phyloP scores from a whole-genome alignment of 78 protist genomes.

The Protostelium mycophagum region DNA sequence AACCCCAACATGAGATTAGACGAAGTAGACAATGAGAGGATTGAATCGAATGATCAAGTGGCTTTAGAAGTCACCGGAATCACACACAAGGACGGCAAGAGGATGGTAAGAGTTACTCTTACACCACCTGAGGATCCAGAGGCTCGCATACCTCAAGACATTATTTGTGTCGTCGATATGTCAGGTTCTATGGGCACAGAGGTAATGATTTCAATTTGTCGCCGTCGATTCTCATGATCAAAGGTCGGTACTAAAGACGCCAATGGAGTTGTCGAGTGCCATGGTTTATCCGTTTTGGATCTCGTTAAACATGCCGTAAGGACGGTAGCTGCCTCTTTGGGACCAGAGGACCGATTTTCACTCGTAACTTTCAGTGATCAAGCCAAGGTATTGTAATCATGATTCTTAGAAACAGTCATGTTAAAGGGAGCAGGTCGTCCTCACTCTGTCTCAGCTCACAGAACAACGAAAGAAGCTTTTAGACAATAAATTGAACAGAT shows the following conservation, averaged over 20 bases:
- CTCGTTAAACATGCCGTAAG: constrained; percentile 64
- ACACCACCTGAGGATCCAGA: neutral
- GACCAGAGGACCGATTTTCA: constrained; percentile 27
- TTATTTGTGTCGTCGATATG: constrained; percentile 42
- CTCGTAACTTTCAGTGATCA: constrained; percentile 30
- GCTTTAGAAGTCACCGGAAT: neutral
- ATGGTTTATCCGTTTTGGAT: constrained; percentile 60
- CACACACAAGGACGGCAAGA: neutral
- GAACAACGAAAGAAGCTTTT: constrained; percentile 3
- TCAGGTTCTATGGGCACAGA: constrained; percentile 50
- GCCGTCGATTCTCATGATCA: neutral
- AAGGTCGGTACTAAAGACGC: neutral
- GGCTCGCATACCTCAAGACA: constrained; percentile 17
- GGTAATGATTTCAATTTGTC: neutral
- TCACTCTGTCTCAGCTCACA: constrained; percentile 18
- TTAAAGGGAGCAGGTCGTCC: neutral
- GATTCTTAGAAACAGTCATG: no score
- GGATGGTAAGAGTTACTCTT: neutral
- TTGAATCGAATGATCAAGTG: neutral
- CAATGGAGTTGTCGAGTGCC: constrained; percentile 24
- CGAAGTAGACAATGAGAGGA: neutral
- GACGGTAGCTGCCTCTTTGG: constrained; percentile 33
- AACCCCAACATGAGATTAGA: neutral
- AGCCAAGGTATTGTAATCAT: no score
- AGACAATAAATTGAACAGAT: neutral